Evolutionary conservation across 2,329 filamentous ascomycete species (phyloP).

Genomic region (Beauveria pseudobassiana): DNA sequence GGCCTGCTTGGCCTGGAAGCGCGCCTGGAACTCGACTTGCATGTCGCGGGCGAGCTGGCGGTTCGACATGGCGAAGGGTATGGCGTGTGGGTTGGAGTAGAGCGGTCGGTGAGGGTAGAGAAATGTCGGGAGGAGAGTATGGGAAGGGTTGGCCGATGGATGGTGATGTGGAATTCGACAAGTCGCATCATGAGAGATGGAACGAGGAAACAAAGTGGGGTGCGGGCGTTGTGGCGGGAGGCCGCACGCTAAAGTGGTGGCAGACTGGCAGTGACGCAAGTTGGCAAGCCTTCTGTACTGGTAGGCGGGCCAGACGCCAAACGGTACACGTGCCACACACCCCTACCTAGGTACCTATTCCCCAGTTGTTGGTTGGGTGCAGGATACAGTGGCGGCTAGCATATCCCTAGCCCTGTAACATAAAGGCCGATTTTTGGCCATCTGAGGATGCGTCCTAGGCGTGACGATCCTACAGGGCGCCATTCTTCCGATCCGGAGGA

Average conservation of each 20-base stretch:
- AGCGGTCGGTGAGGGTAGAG: background rate
- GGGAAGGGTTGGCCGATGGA: background rate
- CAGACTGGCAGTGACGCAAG: slow-evolving; percentile 1
- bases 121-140: background rate
- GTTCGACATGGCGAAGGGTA: slow-evolving; percentile 42
- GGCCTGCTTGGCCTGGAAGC: slow-evolving; percentile 56
- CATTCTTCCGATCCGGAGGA: no score
- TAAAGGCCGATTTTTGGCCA: no score
- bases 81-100: background rate
- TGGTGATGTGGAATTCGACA: background rate
- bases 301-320: no score
- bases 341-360: no score
- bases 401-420: no score
- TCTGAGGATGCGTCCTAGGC: no score
- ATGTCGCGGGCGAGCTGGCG: slow-evolving; percentile 52
- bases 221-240: background rate
- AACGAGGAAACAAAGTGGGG: background rate
- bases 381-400: no score
- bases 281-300: background rate
- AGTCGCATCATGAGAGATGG: background rate
- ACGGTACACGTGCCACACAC: no score
- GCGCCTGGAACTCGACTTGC: slow-evolving; percentile 56
- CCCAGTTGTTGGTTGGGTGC: no score
- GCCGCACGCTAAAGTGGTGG: background rate
- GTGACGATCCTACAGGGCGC: no score